Conservation (phyloP, 1,139 yeast genomes). For the Blastobotrys malaysiensis region DNA sequence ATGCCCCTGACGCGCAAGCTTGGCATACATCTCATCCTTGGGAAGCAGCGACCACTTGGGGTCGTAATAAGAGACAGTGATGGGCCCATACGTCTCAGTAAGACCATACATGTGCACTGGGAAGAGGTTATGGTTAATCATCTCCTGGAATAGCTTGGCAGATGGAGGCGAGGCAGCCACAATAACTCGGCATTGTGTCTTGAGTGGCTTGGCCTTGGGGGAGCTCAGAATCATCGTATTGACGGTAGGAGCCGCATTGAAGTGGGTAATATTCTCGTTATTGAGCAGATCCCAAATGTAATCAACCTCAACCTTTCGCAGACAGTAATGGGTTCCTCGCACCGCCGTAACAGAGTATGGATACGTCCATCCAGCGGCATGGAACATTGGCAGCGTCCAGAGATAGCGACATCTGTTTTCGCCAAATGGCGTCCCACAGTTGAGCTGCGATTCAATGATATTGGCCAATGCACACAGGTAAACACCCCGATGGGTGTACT, state of each 20-base stretch:
- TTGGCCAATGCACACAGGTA: conserved; percentile 34
- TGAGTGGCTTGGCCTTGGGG: conserved; percentile 28
- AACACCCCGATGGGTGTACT: conserved; percentile 47
- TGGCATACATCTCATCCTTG: conserved; percentile 23
- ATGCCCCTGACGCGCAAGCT: conserved; percentile 36
- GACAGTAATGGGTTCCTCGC: conserved; percentile 35
- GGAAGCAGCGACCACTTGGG: conserved; percentile 32
- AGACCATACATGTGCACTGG: conserved; percentile 68
- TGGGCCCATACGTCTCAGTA: conserved; percentile 45
- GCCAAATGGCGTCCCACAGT: conserved; percentile 29
- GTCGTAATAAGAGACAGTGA: conserved; percentile 31
- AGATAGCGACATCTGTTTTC: conserved; percentile 32
- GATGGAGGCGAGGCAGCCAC: conserved; percentile 40
- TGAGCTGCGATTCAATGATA: conserved; percentile 33
- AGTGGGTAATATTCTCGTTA: conserved; percentile 33
- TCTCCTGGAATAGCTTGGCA: conserved; percentile 33
- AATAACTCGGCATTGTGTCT: conserved; percentile 31
- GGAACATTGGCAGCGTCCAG: conserved; percentile 39
- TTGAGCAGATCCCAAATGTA: conserved; percentile 33
- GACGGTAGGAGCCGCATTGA: conserved; percentile 39
- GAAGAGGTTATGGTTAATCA: conserved; percentile 31
- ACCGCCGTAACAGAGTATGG: conserved; percentile 39
- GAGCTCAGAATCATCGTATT: conserved; percentile 35
- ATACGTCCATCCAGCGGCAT: conserved; percentile 38
- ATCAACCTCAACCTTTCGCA: conserved; percentile 35